Conservation (phyloP, 2,329 filamentous ascomycete genomes). For the Aspergillus sp. region DNA sequence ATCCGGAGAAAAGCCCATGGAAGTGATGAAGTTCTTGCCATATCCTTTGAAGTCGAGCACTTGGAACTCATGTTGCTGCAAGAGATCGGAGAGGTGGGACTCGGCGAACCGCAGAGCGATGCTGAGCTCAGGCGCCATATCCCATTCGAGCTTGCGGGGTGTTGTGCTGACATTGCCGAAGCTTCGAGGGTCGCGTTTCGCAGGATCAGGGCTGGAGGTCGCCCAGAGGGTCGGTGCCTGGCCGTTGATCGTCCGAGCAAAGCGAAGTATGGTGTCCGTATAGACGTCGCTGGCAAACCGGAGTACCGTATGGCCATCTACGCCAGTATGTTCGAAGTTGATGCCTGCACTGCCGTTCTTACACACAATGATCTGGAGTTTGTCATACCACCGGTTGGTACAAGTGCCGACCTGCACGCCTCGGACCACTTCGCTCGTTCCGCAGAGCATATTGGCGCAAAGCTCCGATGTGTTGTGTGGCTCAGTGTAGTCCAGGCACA, state of each 20-base stretch:
- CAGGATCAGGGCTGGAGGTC: conserved; percentile 84
- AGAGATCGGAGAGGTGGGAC: conserved; percentile 87
- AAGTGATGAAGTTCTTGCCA: conserved; percentile 96
- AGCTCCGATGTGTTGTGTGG: conserved; percentile 77
- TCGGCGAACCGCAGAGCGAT: conserved; percentile 94
- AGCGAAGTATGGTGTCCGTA: conserved; percentile 94
- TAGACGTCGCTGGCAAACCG: conserved; percentile 96
- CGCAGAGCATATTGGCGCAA: conserved; percentile 99
- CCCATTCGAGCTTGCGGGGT: conserved; percentile 96
- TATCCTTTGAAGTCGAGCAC: conserved; percentile 87
- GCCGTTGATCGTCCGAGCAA: conserved; percentile 92
- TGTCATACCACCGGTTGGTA: conserved; percentile 98
- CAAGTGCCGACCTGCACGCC: conserved; percentile 97
- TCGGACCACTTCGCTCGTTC: conserved; percentile 85
- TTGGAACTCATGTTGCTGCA: conserved; percentile 94
- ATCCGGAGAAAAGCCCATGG: conserved; percentile 94
- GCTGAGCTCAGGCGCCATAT: conserved; percentile 87
- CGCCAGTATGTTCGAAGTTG: conserved; percentile 98
- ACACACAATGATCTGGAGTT: conserved; percentile 97
- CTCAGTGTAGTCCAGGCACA: conserved; percentile 92
- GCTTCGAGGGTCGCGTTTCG: conserved; percentile 85
- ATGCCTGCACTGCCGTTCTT: conserved; percentile 98
- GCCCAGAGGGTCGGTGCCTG: conserved; percentile 90
- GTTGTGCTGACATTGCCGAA: conserved; percentile 93
- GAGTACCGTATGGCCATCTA: conserved; percentile 95